Base-by-base conservation (phyloP, 768 basidiomycete species). In the Tulasnella sp. region DNA sequence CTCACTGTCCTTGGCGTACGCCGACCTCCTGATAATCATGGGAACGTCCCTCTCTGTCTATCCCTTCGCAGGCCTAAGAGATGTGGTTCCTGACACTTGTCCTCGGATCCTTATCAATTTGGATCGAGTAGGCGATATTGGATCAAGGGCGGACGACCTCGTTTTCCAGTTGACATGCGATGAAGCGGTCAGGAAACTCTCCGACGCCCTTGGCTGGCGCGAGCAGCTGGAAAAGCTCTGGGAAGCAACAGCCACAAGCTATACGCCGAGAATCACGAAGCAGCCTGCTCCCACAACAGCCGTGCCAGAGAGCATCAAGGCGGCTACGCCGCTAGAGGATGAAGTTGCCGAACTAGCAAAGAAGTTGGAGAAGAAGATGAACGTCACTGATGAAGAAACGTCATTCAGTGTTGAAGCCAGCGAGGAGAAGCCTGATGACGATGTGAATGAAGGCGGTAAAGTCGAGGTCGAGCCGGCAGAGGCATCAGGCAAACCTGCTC, bases 81-180 rank as follows among this genome's bases (percentile, higher is more conserved):
- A 71, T 40, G 67, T 76, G 56, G 81, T 84, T 0, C 72, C 73
- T 3, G 59, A 69, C 1, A 62, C 62, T 7, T 88, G 83, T 63
- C 89, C 86, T 2, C 83, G 93, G 1, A 75, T 94, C n/a, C 75
- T 97, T 29, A 82, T 98, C 69, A 96, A 96, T 67, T 74, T 90
- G 41, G 90, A 94, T 59, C 68, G 68, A 1, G 93, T 89, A 1
- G 90, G 91, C 0, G 71, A 79, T 63, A 74, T 86, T 49, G 74
- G 80, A 40, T 3, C 36, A 21, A 69, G 72, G 31, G 63, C 72
- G 14, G 74, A 81, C 53, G 85, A 87, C 63, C 71, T 85, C 2
- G 69, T 85, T 39, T 67, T 81, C 1, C 73, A 88, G 4, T 82
- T 82, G 11, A 77, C 81, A 63, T 86, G 86, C 62, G 87, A 90